A percentile compares a stretch with the other conserved stretches of the same genome.
Conservation (phyloP, 2,329 filamentous ascomycete species). For the Lecanicillium sp. region DNA sequence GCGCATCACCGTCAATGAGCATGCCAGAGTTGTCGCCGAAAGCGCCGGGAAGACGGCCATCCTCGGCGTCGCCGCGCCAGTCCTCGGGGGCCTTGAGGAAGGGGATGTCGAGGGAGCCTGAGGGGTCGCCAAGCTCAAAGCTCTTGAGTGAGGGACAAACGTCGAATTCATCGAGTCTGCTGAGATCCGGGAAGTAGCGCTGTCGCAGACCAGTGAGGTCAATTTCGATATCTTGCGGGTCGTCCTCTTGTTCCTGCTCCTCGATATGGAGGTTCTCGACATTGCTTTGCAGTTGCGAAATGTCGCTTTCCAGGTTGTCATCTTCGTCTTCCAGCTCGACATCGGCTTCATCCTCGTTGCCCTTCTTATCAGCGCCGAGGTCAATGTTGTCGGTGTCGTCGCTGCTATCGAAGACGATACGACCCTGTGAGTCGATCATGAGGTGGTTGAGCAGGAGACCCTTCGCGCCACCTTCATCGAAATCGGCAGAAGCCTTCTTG, state of each 20-base stretch:
- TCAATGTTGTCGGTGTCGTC: conserved; percentile 94
- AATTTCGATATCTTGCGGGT: conserved; percentile 57
- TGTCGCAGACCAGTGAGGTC: conserved; percentile 69
- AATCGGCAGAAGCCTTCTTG: conserved; percentile 97
- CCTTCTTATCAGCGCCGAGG: conserved; percentile 54
- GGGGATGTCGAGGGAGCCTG: conserved; percentile 79
- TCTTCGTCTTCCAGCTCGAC: conserved; percentile 35
- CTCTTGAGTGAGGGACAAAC: conserved; percentile 92
- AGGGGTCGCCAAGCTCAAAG: conserved; percentile 83
- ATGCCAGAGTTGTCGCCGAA: conserved; percentile 68
- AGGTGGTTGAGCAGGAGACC: conserved; percentile 91
- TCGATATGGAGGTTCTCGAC: conserved; percentile 27
- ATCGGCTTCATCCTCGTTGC: conserved; percentile 31
- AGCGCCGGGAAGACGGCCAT: conserved; percentile 48
- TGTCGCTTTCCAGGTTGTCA: conserved; percentile 25
- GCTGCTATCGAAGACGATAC: conserved; percentile 97
- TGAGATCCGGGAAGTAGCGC: conserved; percentile 81
- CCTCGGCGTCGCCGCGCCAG: conserved; percentile 67
- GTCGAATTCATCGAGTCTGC: conserved; percentile 73
- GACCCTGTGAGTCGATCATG: conserved; percentile 85
- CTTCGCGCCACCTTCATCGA: conserved; percentile 96
- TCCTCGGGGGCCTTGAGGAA: conserved; percentile 87
- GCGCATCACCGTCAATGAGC: conserved; percentile 82
- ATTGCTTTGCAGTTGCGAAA: conserved; percentile 15
- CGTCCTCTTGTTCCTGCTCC: conserved; percentile 37